Evolutionary conservation across 1,139 yeast genomes (phyloP), one percentile per base, ranked within the genome.

Genomic region (Groenewaldozyma auringiensis): DNA sequence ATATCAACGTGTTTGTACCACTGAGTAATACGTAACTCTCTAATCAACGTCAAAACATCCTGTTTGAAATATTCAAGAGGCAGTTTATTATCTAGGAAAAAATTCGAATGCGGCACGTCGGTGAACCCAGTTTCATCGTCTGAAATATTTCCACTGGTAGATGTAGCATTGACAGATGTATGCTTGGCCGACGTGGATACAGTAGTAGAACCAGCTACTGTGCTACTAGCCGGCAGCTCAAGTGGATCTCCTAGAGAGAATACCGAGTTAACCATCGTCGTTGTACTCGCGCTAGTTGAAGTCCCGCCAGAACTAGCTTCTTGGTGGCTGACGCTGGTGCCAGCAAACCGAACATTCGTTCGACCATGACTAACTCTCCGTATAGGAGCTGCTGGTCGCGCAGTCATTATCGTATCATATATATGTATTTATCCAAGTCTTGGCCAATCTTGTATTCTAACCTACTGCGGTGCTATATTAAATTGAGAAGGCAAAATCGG

Each of bases 41-140:
- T 83, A 40, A 83, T 65, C 40, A 86, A 69, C 2, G 80, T 76
- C 40, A 87, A 63, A 41, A 92, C 70, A 61, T 89, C 97, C 52
- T 83, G 85, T 59, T 85, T 84, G 62, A 92, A 82, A 63, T 88
- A 88, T 55, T 84, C 94, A 20, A 72, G 58, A 0, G 96, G 97
- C 47, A 92, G 70, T 2, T 86, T 65, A 55, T 82, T 80, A 60
- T 86, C 95, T 46, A 86, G 65, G 2, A 60, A 57, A 41, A 53
- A 52, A 35, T 53, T 49, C 17, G 52, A 55, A 41, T 49, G 41
- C 2, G 60, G 58, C 17, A 56, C 44, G 20, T 53, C 60, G 16
- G 21, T 13, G 14, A 52, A 54, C 31, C 55, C 59, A 9, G 50
- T 54, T 18, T 54, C 57, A 2, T 48, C 51, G 13, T 51, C 56